Percentiles rank a stretch among this genome's conserved stretches.
Conservation (phyloP, 1,284 basidiomycete genomes). For the Pseudomicrostroma phylloplanum region DNA sequence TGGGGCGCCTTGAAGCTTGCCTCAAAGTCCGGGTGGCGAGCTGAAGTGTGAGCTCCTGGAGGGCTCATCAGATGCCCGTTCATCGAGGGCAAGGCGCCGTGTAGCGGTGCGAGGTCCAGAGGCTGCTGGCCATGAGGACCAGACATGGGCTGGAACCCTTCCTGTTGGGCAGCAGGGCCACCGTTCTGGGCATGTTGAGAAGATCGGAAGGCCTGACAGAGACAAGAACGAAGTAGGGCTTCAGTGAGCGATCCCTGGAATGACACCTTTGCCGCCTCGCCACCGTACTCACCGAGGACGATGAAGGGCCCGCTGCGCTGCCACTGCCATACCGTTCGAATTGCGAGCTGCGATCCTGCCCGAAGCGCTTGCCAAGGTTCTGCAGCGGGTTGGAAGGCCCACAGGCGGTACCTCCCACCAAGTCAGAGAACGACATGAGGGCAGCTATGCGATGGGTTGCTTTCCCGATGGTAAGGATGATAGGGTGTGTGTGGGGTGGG, state of each 20-base stretch:
- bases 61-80: constrained; percentile 6
- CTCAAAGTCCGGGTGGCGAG: constrained; percentile 11
- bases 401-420: constrained; percentile 38
- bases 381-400: constrained; percentile 47
- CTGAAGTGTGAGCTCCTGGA: neutral
- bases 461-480: too few species aligned
- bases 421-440: neutral
- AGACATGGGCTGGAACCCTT: constrained; percentile 6
- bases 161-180: constrained; percentile 1
- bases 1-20: constrained; percentile 8
- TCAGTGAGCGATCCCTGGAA: neutral
- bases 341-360: constrained; percentile 41
- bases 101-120: constrained; percentile 12
- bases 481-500: too few species aligned
- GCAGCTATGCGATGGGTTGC: too few species aligned
- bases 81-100: constrained; percentile 15
- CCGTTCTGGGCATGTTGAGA: neutral
- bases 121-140: neutral
- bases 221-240: neutral
- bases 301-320: neutral
- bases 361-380: constrained; percentile 45
- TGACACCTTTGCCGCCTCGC: constrained; percentile 1
- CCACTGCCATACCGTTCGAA: constrained; percentile 22
- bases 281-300: constrained; percentile 4
- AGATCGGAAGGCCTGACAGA: constrained; percentile 8